Conservation (phyloP, 73 alveolate genomes). For the Paramecium biaurelia region DNA sequence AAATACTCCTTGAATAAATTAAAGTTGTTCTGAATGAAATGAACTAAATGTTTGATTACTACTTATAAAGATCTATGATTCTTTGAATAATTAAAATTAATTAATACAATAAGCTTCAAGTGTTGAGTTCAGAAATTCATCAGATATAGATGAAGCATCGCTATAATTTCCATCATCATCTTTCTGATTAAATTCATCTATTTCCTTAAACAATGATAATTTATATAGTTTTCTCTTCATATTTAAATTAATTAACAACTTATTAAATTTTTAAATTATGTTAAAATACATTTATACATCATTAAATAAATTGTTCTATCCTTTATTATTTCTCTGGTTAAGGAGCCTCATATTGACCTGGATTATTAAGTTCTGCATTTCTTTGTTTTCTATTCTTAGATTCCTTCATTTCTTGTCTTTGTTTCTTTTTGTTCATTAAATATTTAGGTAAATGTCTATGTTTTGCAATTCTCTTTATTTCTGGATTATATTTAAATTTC, state of each 20-base stretch:
- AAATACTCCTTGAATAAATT: neutral
- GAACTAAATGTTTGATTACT: neutral
- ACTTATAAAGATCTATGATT: conserved; percentile 15
- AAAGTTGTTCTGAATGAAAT: neutral
- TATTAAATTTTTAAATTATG: neutral
- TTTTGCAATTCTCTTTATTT: conserved; percentile 85
- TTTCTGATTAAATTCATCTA: neutral
- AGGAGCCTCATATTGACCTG: neutral
- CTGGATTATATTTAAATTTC: conserved; percentile 87
- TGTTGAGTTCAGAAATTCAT: conserved; percentile 4
- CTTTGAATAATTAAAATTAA: neutral
- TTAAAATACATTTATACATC: neutral
- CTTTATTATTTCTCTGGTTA: conserved; percentile 54
- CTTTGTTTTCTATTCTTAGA: conserved; percentile 80
- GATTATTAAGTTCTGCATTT: conserved; percentile 76
- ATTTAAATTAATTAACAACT: conserved; percentile 1
- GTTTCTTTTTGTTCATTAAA: conserved; percentile 79
- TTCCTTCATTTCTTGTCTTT: conserved; percentile 82
- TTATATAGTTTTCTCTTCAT: conserved; percentile 8
- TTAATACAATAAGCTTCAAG: conserved; percentile 28
- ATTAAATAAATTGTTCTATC: conserved; percentile 12
- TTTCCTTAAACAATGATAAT: neutral
- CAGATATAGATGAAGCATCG: conserved; percentile 14
- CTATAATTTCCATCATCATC: neutral
- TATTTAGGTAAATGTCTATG: conserved; percentile 94